phyloP scores from a whole-genome alignment of 1,284 basidiomycete genomes.

The Ustilago tritici region DNA sequence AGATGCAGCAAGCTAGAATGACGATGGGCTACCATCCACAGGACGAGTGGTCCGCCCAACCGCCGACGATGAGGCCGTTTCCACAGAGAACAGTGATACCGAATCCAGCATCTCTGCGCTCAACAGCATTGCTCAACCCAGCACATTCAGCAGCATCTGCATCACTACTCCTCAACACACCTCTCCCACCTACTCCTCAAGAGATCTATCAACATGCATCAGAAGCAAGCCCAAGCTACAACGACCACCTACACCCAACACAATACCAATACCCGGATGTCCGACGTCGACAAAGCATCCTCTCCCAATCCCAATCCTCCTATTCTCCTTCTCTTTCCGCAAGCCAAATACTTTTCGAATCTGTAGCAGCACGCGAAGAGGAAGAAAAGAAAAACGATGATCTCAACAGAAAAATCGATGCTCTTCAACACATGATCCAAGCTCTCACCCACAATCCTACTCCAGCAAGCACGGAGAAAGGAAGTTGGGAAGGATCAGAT shows the following conservation, averaged over 20 bases:
- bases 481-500: not conserved
- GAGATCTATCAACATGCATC: not conserved
- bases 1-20: constrained; percentile 4
- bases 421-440: constrained; percentile 25
- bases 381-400: constrained; percentile 30
- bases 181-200: not conserved
- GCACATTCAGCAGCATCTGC: constrained; percentile 5
- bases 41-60: not conserved
- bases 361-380: not conserved
- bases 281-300: constrained; percentile 4
- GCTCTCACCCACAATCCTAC: not conserved
- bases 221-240: not conserved
- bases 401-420: constrained; percentile 36
- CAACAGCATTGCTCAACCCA: constrained; percentile 6
- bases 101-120: not conserved
- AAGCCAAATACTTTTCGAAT: not conserved
- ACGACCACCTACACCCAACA: constrained; percentile 3
- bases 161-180: not conserved
- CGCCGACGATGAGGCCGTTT: not conserved
- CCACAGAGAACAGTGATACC: not conserved
- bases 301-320: not conserved
- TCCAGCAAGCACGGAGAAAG: not conserved
- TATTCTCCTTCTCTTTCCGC: constrained; percentile 16
- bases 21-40: not conserved
- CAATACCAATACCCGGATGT: not conserved